Conservation (phyloP, 306 rosid species). For the Clitoria ternatea region DNA sequence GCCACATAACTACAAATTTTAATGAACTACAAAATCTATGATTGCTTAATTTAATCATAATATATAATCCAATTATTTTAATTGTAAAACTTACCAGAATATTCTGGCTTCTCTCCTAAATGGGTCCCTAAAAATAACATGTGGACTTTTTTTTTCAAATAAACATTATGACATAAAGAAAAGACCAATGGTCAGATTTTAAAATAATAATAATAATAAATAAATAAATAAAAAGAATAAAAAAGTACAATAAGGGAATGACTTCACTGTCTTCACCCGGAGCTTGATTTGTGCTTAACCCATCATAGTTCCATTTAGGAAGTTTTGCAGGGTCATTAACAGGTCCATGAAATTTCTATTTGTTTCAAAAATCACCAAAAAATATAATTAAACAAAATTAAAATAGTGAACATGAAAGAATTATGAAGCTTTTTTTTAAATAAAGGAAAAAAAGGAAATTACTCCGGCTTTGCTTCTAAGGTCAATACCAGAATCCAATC, state of each 20-base stretch:
- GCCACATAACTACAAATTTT: not conserved
- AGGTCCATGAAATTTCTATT: constrained; percentile 54
- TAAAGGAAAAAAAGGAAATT: not conserved
- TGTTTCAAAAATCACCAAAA: not conserved
- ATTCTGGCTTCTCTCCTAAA: constrained; percentile 57
- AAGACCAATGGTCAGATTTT: not conserved
- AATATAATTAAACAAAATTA: not conserved
- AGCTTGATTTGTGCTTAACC: constrained; percentile 72
- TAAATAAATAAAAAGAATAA: not conserved
- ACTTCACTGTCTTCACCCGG: constrained; percentile 72
- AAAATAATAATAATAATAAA: not conserved
- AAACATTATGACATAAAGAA: not conserved
- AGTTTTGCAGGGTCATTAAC: constrained; percentile 57
- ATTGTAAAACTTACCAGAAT: constrained; percentile 46
- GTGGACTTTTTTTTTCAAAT: constrained; percentile 46
- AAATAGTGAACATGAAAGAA: not conserved
- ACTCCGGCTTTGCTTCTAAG: constrained; percentile 72
- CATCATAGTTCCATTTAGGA: constrained; percentile 68
- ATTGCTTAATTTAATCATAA: not conserved
- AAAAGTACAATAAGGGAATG: constrained; percentile 1
- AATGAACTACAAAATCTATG: not conserved
- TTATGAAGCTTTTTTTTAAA: too few relatives aligned
- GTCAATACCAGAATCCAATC: constrained; percentile 59
- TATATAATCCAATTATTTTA: not conserved
- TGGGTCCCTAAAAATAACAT: constrained; percentile 64